These are phyloP conservation scores for Phytomonas serpens DNA, from an alignment of 208 protist species.

Conservation along the genomic window DNA sequence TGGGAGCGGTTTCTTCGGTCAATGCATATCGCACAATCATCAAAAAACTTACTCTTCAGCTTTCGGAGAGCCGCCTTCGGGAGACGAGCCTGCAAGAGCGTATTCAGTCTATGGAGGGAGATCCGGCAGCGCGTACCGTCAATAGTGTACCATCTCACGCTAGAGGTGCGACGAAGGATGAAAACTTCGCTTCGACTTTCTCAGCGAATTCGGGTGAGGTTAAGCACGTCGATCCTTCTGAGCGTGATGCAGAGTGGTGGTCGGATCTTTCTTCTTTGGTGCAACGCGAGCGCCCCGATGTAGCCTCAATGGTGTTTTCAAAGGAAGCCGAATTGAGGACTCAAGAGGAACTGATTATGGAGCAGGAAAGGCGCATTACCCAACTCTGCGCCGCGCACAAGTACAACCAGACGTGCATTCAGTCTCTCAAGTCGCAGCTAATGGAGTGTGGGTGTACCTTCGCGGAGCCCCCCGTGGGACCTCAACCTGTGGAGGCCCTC, in stretches of 20 bases:
- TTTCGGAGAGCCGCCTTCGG: slow-evolving; percentile 38
- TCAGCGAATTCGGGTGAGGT: not conserved
- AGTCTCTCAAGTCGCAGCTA: slow-evolving; percentile 31
- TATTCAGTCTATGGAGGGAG: slow-evolving; percentile 26
- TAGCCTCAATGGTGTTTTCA: slow-evolving; percentile 35
- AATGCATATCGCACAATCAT: slow-evolving; percentile 47
- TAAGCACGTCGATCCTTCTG: not conserved
- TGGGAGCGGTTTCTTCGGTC: slow-evolving; percentile 2
- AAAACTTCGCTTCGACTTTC: not conserved
- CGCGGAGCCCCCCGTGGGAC: slow-evolving; percentile 17
- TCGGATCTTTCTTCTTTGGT: slow-evolving; percentile 5
- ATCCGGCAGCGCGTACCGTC: slow-evolving; percentile 20
- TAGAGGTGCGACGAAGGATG: not conserved
- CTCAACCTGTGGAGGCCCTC: slow-evolving; percentile 45
- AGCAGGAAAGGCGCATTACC: slow-evolving; percentile 48
- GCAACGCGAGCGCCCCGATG: slow-evolving; percentile 13
- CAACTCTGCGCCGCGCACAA: slow-evolving; percentile 29
- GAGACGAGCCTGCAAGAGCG: slow-evolving; percentile 24
- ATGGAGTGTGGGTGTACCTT: slow-evolving; percentile 14
- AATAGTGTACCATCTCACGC: not conserved
- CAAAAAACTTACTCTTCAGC: slow-evolving; percentile 47
- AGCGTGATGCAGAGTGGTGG: slow-evolving; percentile 15
- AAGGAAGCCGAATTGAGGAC: slow-evolving; percentile 62
- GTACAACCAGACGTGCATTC: slow-evolving; percentile 31
- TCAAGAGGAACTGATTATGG: slow-evolving; percentile 41